phyloP scores from a whole-genome alignment of 1,284 basidiomycete species.

The Ustilago crameri region DNA sequence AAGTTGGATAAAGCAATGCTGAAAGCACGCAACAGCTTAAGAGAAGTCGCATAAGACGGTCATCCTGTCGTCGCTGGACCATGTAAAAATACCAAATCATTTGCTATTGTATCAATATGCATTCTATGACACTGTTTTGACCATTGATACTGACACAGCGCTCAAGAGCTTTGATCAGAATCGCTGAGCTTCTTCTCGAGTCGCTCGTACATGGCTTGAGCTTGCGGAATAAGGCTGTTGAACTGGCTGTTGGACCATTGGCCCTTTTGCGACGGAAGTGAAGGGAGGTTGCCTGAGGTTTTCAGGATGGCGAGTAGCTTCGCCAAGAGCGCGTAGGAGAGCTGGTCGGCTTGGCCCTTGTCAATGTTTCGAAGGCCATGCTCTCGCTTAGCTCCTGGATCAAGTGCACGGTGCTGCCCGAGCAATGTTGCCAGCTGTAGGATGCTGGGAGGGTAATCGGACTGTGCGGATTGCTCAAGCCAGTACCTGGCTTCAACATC shows the following conservation, averaged over 20 bases:
- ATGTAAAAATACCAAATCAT: no score
- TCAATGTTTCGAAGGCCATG: constrained; percentile 26
- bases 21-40: constrained; percentile 11
- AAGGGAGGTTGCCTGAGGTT: constrained; percentile 41
- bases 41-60: neutral
- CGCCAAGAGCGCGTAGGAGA: constrained; percentile 39
- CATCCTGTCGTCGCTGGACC: no score
- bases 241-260: constrained; percentile 50
- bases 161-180: constrained; percentile 3
- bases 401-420: constrained; percentile 31
- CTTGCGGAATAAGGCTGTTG: constrained; percentile 40
- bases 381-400: constrained; percentile 11
- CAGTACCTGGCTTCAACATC: constrained; percentile 54
- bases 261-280: constrained; percentile 41
- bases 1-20: constrained; percentile 35
- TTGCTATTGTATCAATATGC: no score
- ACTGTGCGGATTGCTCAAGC: constrained; percentile 46
- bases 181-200: constrained; percentile 37
- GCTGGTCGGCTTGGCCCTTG: constrained; percentile 33
- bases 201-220: constrained; percentile 45
- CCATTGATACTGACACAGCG: neutral
- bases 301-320: constrained; percentile 47
- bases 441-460: constrained; percentile 42
- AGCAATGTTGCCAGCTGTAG: constrained; percentile 41
- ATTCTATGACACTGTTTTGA: neutral